Base-by-base conservation (phyloP, 441 rosid species). In the Gossypium trilobum region DNA sequence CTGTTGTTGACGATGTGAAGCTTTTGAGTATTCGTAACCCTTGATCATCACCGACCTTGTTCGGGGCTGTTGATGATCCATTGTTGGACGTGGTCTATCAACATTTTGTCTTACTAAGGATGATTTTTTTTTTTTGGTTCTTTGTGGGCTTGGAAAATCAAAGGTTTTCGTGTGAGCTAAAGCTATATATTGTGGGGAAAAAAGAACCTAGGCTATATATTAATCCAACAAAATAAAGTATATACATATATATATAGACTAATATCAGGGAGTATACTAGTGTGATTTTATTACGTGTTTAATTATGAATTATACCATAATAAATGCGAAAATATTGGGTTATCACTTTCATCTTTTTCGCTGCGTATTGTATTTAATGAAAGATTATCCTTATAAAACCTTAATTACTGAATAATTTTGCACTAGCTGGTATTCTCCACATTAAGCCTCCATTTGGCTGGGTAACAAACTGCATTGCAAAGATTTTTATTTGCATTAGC, bases 1-100 rank as follows among this genome's bases (percentile, higher is more conserved):
- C 92, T 0, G 86, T 86, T 2, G 62, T 88, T 19, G 90, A 88
- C 22, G 90, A 88, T 58, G 88, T 86, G 73, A 85, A 79, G 68
- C 79, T 88, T 44, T 68, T 85, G 75, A 84, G 90, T 46, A 70
- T 80, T 42, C 88, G 89, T 16, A 77, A 63, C 46, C 79, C 80
- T 48, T 71, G 85, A 80, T 10, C 10, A 11, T n/a, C 0, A 20
- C 11, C 16, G 1, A 63, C 16, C 51, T 19, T 11, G 55, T 54
- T 54, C 65, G 16, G 19, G 22, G 66, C 5, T 6, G 66, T 60
- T 29, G 52, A n/a, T n/a, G 55, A 66, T 23, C n/a, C 56, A 22
- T 46, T 17, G 56, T 7, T 20, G 55, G 56, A 66, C 48, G 14
- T 46, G 56, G 19, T 17, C 56, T 11, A 20, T 48, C 20, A 17